Evolutionary conservation across 2,329 filamentous ascomycete species (phyloP), one percentile per base, ranked within the genome.

Genomic region (Sporothrix brunneoviolacea): DNA sequence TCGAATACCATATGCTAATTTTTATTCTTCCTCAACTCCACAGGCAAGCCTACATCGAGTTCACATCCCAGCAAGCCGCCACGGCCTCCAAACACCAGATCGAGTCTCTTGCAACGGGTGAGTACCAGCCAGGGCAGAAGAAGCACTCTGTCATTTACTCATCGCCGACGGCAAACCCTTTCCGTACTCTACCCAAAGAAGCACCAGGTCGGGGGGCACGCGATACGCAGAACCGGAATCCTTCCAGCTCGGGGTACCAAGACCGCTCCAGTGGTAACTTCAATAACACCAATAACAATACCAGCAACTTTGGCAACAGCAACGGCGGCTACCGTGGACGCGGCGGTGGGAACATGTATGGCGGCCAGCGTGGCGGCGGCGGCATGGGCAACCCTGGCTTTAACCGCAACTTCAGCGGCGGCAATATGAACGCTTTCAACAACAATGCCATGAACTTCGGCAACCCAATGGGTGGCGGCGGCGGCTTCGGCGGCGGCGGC

Each of bases 111-210:
- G 64, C 65, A 22, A 71, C 71, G 38, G 74, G 79, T 53, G 75
- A 76, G 18, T 70, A 66, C 51, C 73, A 73, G 57, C 71, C 69
- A 51, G 74, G 66, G 61, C 84, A 75, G 55, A 91, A 91, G 65
- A 88, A 88, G 63, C 78, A 86, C 57, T 78, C 75, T 1, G 81
- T 88, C 41, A 80, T 80, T 52, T 96, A 90, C 71, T 86, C 86
- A 48, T 84, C 81, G 56, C 83, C 89, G 0, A 78, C 80, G 42
- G 76, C 79, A 58, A 97, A 97, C 65, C 90, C 91, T 0, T 97
- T 95, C 78, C 84, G 86, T 57, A 96, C 90, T 0, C 71, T 94
- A 4, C 91, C 90, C 16, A 95, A 95, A 70, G 91, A 95, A 64
- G 84, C 86, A 0, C 89, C 88, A 0, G 77, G 79, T 59, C 80